phyloP scores from a whole-genome alignment of 139 green algal species.

The Limnomonas spitsbergensis region DNA sequence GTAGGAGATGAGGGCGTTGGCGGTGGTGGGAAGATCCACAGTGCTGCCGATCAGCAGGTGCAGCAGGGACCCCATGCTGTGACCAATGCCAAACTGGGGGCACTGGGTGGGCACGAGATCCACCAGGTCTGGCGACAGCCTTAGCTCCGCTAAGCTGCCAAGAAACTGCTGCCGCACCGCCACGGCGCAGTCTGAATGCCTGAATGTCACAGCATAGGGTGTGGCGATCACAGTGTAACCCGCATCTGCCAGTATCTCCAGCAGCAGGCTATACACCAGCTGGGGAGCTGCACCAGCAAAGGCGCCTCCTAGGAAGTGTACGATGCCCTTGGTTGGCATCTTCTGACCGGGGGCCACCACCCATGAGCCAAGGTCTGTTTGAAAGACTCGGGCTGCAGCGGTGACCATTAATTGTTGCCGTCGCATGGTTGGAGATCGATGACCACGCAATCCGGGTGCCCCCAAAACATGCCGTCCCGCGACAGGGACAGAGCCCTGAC shows the following conservation, averaged over 20 bases:
- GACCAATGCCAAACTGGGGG: constrained; percentile 49
- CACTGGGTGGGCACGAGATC: constrained; percentile 22
- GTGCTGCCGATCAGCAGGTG: constrained; percentile 53
- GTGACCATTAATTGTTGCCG: no score
- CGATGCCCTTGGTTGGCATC: constrained; percentile 34
- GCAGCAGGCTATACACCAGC: constrained; percentile 25
- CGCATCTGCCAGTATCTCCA: constrained; percentile 39
- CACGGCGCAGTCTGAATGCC: background rate
- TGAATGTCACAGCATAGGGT: constrained; percentile 61
- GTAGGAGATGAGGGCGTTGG: constrained; percentile 61
- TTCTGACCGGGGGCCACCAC: constrained; percentile 4
- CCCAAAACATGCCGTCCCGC: no score
- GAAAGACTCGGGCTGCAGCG: no score
- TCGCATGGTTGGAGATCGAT: no score
- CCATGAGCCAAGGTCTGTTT: constrained; percentile 17
- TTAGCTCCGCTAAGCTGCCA: background rate
- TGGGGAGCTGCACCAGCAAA: constrained; percentile 64
- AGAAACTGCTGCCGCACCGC: background rate
- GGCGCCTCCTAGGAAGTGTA: constrained; percentile 70
- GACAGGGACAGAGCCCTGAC: no score
- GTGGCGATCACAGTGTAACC: constrained; percentile 68
- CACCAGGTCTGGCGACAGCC: background rate
- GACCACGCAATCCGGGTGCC: no score
- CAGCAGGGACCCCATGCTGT: constrained; percentile 67
- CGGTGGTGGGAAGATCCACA: background rate